Percentiles rank a stretch among this genome's conserved stretches.
Evolutionary conservation across 2,329 filamentous ascomycete species (phyloP).

Genomic region (Cladophialophora carrionii): DNA sequence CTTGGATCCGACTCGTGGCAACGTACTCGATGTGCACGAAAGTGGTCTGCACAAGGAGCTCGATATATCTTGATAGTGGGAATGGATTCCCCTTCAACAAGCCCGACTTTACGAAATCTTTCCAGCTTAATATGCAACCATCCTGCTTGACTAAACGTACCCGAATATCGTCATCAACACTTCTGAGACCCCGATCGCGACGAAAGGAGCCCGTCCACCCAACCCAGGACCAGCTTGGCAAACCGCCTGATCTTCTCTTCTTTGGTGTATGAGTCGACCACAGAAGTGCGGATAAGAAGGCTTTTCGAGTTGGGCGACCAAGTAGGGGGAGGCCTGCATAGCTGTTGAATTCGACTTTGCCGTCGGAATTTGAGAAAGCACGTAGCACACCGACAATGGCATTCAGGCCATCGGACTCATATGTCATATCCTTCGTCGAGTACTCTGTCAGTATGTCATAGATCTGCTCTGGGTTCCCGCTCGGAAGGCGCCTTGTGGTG

Average conservation of each 20-base stretch:
- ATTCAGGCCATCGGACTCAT: constrained; percentile 16
- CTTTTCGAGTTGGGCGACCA: constrained; percentile 4
- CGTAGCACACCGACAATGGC: constrained; percentile 18
- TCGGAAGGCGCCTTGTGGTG: too few relatives aligned
- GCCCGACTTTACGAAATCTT: not conserved
- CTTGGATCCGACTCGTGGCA: not conserved
- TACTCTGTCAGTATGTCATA: constrained; percentile 26
- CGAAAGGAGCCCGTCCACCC: constrained; percentile 28
- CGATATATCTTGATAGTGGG: not conserved
- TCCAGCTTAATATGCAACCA: not conserved
- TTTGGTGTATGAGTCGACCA: constrained; percentile 1
- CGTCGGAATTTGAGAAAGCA: constrained; percentile 23
- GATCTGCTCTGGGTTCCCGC: constrained; percentile 19
- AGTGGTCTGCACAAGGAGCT: constrained; percentile 3
- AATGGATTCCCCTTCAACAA: not conserved
- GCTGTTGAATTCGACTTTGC: constrained; percentile 18
- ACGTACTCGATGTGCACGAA: not conserved
- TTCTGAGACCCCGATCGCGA: not conserved
- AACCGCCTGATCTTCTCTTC: constrained; percentile 26
- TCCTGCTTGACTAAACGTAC: not conserved
- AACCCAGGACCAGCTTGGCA: constrained; percentile 33
- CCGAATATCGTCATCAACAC: not conserved
- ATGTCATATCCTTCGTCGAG: constrained; percentile 9
- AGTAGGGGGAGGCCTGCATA: constrained; percentile 12
- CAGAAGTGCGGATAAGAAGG: constrained; percentile 8